phyloP scores from a whole-genome alignment of 208 protist species.

The Leishmania lainsoni region DNA sequence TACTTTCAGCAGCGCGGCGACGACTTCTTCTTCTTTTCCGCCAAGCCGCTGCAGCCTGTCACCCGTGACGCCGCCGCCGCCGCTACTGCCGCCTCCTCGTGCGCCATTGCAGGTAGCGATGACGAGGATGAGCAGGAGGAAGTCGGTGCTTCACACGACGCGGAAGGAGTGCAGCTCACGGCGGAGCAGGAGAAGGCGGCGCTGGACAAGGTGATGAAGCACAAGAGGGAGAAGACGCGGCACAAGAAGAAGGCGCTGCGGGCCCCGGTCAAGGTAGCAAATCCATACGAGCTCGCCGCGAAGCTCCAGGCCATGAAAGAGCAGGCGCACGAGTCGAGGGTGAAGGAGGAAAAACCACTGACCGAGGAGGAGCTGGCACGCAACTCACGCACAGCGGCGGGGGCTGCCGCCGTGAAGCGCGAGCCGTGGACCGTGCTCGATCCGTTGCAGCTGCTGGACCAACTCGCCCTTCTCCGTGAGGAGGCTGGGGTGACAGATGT shows the following conservation, averaged over 20 bases:
- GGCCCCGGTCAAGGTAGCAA: slow-evolving; percentile 73
- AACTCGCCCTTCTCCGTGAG: slow-evolving; percentile 58
- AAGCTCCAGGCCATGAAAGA: slow-evolving; percentile 48
- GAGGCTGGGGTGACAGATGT: slow-evolving; percentile 36
- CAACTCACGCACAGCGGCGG: slow-evolving; percentile 46
- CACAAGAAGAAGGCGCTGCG: slow-evolving; percentile 80
- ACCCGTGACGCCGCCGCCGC: slow-evolving; percentile 7
- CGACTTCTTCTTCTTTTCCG: slow-evolving; percentile 94
- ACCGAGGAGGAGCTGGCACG: slow-evolving; percentile 74
- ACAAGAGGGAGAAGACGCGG: slow-evolving; percentile 68
- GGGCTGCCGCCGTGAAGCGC: slow-evolving; percentile 18
- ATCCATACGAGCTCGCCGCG: slow-evolving; percentile 75
- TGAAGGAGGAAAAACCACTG: slow-evolving; percentile 41
- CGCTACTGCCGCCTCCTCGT: slow-evolving; percentile 16
- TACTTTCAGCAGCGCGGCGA: slow-evolving; percentile 91
- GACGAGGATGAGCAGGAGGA: slow-evolving; percentile 17
- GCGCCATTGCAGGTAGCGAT: slow-evolving; percentile 9
- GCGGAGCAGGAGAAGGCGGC: slow-evolving; percentile 45
- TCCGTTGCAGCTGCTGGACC: slow-evolving; percentile 82
- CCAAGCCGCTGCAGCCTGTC: slow-evolving; percentile 43
- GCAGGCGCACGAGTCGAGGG: slow-evolving; percentile 43
- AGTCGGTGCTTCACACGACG: slow-evolving; percentile 2
- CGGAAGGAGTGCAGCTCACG: slow-evolving; percentile 37
- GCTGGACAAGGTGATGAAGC: slow-evolving; percentile 34
- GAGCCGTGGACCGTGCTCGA: slow-evolving; percentile 69